These are phyloP conservation scores for Cyclaneusma minus DNA, from an alignment of 2,329 filamentous ascomycete genomes.

Conservation along the genomic window DNA sequence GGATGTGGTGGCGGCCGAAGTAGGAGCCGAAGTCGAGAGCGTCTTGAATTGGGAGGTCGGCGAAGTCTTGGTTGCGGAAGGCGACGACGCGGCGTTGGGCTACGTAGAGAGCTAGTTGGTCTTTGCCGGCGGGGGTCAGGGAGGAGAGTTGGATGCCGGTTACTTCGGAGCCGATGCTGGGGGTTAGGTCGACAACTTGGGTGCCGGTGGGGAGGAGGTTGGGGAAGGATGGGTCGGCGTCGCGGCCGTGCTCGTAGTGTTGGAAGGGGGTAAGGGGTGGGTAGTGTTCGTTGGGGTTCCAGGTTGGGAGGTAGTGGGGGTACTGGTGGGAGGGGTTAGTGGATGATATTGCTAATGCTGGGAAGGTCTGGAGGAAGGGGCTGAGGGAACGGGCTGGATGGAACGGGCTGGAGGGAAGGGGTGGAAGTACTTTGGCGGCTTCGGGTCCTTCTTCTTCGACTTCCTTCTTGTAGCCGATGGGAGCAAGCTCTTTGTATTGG, in stretches of 20 bases:
- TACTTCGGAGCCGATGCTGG: slow-evolving; percentile 59
- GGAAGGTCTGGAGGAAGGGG: too few relatives aligned
- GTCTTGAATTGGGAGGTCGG: slow-evolving; percentile 51
- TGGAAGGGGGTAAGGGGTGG: slow-evolving; percentile 53
- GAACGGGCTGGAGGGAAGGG: slow-evolving; percentile 57
- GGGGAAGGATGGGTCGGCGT: slow-evolving; percentile 53
- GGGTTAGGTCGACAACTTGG: slow-evolving; percentile 46
- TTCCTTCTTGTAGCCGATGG: slow-evolving; percentile 15
- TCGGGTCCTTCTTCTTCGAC: slow-evolving; percentile 14
- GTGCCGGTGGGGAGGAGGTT: slow-evolving; percentile 46
- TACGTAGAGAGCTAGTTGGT: slow-evolving; percentile 62
- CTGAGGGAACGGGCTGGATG: too few relatives aligned
- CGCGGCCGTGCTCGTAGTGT: slow-evolving; percentile 61
- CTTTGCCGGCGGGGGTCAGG: slow-evolving; percentile 52
- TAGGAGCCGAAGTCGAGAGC: slow-evolving; percentile 57
- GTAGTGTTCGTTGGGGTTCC: slow-evolving; percentile 48
- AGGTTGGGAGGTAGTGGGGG: slow-evolving; percentile 58
- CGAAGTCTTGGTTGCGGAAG: slow-evolving; percentile 63
- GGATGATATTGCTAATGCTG: too few relatives aligned
- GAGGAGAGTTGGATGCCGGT: slow-evolving; percentile 55
- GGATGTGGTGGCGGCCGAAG: slow-evolving; percentile 71
- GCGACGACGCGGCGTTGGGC: slow-evolving; percentile 65
- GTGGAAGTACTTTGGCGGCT: slow-evolving; percentile 12
- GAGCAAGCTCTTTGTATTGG: slow-evolving; percentile 16
- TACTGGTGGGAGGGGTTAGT: too few relatives aligned